Percentiles rank a stretch among this genome's conserved stretches.
Evolutionary conservation across 1,139 yeast genomes (phyloP).

Genomic region (Geotrichum bryndzae): DNA sequence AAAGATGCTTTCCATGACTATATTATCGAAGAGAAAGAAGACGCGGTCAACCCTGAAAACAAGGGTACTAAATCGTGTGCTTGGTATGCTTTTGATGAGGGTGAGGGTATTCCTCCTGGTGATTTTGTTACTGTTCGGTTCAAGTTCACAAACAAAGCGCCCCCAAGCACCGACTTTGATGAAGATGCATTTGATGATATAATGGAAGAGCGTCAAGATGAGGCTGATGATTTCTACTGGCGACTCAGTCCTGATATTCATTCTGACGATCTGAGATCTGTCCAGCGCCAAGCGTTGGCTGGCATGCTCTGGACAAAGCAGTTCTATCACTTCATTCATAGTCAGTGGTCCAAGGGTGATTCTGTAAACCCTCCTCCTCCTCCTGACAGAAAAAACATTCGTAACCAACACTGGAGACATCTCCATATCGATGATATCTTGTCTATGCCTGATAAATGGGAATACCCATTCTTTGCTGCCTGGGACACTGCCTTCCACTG

Average conservation of each 20-base stretch:
- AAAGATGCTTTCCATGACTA: slow-evolving; percentile 92
- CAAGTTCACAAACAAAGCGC: slow-evolving; percentile 49
- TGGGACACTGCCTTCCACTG: slow-evolving; percentile 99
- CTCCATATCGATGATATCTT: slow-evolving; percentile 82
- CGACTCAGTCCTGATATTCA: slow-evolving; percentile 82
- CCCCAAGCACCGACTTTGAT: slow-evolving; percentile 47
- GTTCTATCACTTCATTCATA: slow-evolving; percentile 81
- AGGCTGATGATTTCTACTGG: slow-evolving; percentile 94
- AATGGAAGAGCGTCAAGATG: slow-evolving; percentile 73
- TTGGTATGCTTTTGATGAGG: slow-evolving; percentile 70
- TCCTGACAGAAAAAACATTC: slow-evolving; percentile 69
- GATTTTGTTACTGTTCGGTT: slow-evolving; percentile 86
- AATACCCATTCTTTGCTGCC: slow-evolving; percentile 93
- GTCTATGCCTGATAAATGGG: slow-evolving; percentile 95
- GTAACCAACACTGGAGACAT: slow-evolving; percentile 88
- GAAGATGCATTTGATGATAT: slow-evolving; percentile 70
- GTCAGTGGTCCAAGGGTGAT: slow-evolving; percentile 87
- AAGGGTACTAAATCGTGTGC: slow-evolving; percentile 76
- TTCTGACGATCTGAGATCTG: slow-evolving; percentile 71
- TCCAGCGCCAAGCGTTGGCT: slow-evolving; percentile 92
- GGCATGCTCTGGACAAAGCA: slow-evolving; percentile 95
- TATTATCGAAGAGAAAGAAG: slow-evolving; percentile 54
- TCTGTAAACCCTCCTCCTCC: slow-evolving; percentile 74
- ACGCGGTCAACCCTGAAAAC: slow-evolving; percentile 61
- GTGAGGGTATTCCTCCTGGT: slow-evolving; percentile 77